These are phyloP conservation scores for Mycena vitilis DNA, from an alignment of 768 basidiomycete species.

Conservation along the genomic window DNA sequence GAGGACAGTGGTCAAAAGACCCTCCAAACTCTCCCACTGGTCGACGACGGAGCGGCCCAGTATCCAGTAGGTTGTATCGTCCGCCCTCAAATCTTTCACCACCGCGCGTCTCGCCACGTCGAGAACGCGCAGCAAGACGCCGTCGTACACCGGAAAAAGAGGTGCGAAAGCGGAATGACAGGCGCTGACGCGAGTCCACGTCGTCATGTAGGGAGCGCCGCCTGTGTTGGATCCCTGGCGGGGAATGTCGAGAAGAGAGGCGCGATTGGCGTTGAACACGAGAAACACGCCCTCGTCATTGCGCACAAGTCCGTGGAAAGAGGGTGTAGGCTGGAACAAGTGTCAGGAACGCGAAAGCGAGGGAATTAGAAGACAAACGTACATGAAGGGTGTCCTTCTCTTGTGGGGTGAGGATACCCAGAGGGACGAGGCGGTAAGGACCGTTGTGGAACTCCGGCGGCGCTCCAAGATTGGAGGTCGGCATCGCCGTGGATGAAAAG, in stretches of 20 bases:
- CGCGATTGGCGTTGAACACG: conserved; percentile 10
- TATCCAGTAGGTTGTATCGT: not conserved
- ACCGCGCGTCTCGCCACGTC: not conserved
- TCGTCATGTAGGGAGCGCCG: not conserved
- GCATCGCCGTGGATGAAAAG: not conserved
- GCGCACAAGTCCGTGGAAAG: conserved; percentile 7
- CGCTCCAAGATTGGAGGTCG: conserved; percentile 9
- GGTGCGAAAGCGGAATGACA: conserved; percentile 1
- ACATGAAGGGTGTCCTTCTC: conserved; percentile 8
- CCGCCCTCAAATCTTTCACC: not conserved
- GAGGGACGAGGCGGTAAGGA: conserved; percentile 6
- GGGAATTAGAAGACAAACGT: not conserved
- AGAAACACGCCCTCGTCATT: conserved; percentile 10
- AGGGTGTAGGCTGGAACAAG: not conserved
- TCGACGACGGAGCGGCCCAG: not conserved
- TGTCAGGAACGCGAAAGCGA: not conserved
- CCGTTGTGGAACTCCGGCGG: conserved; percentile 4
- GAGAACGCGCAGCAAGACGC: conserved; percentile 5
- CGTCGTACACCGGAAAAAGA: conserved; percentile 2
- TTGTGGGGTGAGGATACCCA: not conserved
- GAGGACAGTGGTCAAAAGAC: not conserved
- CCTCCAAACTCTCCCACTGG: conserved; percentile 2
- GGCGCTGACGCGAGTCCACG: not conserved
- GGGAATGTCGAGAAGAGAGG: conserved; percentile 6
- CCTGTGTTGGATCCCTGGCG: not conserved